These are phyloP conservation scores for Solanum megistacrolobum DNA, from an alignment of 257 asterid genomes.

Conservation along the genomic window DNA sequence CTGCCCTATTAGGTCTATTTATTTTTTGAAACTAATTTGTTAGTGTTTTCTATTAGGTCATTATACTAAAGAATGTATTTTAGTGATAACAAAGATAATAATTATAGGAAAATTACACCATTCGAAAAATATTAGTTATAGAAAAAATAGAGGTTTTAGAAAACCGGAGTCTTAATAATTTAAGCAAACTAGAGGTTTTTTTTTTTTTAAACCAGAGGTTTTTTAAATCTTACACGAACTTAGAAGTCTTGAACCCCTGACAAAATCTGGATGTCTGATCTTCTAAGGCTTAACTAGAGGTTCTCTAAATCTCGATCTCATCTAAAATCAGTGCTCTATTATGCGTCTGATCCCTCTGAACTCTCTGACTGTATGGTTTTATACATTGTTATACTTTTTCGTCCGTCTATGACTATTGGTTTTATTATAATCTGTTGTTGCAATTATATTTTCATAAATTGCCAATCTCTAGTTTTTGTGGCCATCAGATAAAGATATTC, in stretches of 20 bases:
- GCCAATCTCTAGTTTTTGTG: neutral
- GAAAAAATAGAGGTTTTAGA: neutral
- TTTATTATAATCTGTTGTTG: neutral
- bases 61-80: neutral
- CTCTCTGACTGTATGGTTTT: neutral
- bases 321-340: neutral
- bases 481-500: neutral
- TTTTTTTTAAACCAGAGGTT: neutral
- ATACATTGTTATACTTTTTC: neutral
- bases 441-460: neutral
- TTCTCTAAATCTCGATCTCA: neutral
- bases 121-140: neutral
- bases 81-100: neutral
- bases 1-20: neutral
- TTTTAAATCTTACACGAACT: neutral
- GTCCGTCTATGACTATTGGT: neutral
- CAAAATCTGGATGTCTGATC: neutral
- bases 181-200: neutral
- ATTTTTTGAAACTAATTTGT: neutral
- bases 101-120: neutral
- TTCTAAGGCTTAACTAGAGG: neutral
- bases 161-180: neutral
- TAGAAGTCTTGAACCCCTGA: neutral
- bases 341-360: neutral
- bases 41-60: neutral